These are phyloP conservation scores for Amylostereum areolatum DNA, from an alignment of 1,284 basidiomycete genomes.

Conservation along the genomic window DNA sequence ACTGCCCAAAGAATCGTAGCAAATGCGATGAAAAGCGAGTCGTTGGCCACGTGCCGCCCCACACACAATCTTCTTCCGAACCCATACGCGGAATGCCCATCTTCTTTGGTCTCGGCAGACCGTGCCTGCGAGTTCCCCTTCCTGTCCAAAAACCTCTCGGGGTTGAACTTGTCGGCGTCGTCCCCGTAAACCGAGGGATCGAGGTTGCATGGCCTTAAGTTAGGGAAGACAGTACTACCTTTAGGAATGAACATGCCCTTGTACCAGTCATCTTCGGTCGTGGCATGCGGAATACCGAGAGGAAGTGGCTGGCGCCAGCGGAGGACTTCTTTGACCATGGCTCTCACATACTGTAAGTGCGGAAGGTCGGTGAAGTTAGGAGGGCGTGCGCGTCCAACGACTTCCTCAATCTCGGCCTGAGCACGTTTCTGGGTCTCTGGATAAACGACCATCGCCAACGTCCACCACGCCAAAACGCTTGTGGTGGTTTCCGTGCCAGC, in stretches of 20 bases:
- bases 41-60: conserved; percentile 7
- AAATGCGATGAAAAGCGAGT: conserved; percentile 5
- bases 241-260: conserved; percentile 1
- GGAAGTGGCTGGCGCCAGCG: neutral
- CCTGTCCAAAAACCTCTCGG: neutral
- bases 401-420: neutral
- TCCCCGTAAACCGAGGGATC: neutral
- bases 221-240: neutral
- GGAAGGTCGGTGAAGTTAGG: neutral
- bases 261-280: neutral
- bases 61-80: conserved; percentile 7
- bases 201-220: neutral
- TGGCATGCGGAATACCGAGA: neutral
- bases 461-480: neutral
- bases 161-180: neutral
- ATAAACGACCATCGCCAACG: neutral
- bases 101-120: neutral
- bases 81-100: conserved; percentile 3
- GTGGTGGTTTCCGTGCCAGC: neutral
- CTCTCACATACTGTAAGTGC: neutral
- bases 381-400: neutral
- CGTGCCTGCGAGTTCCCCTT: neutral
- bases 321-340: neutral
- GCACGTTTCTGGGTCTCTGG: neutral
- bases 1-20: conserved; percentile 19